Base-by-base conservation (phyloP, 768 basidiomycete genomes). In the Polyporus arcularius region DNA sequence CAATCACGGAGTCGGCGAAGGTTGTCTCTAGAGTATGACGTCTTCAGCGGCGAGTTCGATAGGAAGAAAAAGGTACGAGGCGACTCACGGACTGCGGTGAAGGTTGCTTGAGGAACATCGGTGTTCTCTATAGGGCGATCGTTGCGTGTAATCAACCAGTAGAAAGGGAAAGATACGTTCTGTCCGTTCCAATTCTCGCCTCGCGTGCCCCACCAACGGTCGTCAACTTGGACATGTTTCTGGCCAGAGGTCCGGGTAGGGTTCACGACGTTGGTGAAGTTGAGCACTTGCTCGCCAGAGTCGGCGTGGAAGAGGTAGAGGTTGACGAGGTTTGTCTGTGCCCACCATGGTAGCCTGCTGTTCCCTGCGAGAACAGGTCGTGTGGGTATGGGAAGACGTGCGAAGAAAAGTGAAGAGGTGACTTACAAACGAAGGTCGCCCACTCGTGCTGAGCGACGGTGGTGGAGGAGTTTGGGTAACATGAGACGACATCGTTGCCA, bases 381-480 rank as follows among this genome's bases (percentile, higher is more conserved):
- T 60, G 61, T 46, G 42, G 40, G 48, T 46, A 53, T 9, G 56
- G 40, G n/a, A 56, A 61, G 46, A 63, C 60, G 39, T 62, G 60
- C 45, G 43, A 67, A 6, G 61, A 62, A 31, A 50, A 58, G 14
- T 61, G 46, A 46, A 62, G 12, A 64, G 53, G 40, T 30, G 66
- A 88, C 90, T 73, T 70, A 92, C 93, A 95, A 69, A 94, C 85
- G 70, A 94, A 87, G 40, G 86, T 82, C 4, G 86, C 84, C 80
- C 84, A 92, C 51, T 89, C 73, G 68, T 88, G 82, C 74, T 96
- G 93, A n/a, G 81, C 73, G 61, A 95, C 78, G 28, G 76, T 62
- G 21, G 83, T 83, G 58, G 80, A 74, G 8, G 73, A 51, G 0
- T 76, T 78, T 10, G 94, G 94, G 70, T 81, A 94, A 72, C 94